These are phyloP conservation scores for Cyberlindnera mississippiensis DNA, from an alignment of 805 yeast genomes.

Conservation along the genomic window DNA sequence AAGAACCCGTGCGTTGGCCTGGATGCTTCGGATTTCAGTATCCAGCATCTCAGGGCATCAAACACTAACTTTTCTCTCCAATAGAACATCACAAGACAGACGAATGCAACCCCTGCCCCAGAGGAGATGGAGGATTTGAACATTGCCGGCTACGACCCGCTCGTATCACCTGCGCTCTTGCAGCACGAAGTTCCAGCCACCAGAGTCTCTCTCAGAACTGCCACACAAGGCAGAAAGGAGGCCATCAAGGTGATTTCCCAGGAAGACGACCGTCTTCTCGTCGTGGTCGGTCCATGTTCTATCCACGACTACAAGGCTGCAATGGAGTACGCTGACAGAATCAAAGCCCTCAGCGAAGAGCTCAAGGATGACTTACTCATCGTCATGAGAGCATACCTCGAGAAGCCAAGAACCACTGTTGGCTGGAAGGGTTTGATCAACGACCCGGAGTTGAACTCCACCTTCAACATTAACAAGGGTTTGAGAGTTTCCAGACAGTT, in stretches of 20 bases:
- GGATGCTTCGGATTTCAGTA: neutral
- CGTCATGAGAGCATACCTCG: slow-evolving; percentile 96
- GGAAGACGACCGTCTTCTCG: slow-evolving; percentile 76
- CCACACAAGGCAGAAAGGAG: slow-evolving; percentile 72
- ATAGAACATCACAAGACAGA: slow-evolving; percentile 9
- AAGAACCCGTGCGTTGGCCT: too few relatives aligned
- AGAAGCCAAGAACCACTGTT: slow-evolving; percentile 97
- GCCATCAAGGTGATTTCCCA: slow-evolving; percentile 71
- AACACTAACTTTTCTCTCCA: neutral
- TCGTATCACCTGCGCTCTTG: slow-evolving; percentile 86
- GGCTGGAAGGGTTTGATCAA: slow-evolving; percentile 99
- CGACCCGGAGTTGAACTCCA: slow-evolving; percentile 91
- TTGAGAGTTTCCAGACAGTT: slow-evolving; percentile 80
- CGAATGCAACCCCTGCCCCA: slow-evolving; percentile 18
- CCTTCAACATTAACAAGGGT: slow-evolving; percentile 95
- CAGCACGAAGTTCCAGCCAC: slow-evolving; percentile 79
- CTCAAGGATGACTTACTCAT: slow-evolving; percentile 72
- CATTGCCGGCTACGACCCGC: slow-evolving; percentile 88
- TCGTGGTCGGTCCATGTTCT: slow-evolving; percentile 96
- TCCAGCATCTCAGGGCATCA: too few relatives aligned
- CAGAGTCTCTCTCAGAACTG: slow-evolving; percentile 52
- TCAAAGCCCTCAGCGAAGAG: slow-evolving; percentile 65
- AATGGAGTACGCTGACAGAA: slow-evolving; percentile 73
- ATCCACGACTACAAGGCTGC: slow-evolving; percentile 91
- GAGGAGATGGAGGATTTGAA: slow-evolving; percentile 61